A percentile compares a stretch with the other conserved stretches of the same genome.
These are phyloP conservation scores for Myriosclerotinia curreyana DNA, from an alignment of 2,329 filamentous ascomycete genomes.

Conservation along the genomic window DNA sequence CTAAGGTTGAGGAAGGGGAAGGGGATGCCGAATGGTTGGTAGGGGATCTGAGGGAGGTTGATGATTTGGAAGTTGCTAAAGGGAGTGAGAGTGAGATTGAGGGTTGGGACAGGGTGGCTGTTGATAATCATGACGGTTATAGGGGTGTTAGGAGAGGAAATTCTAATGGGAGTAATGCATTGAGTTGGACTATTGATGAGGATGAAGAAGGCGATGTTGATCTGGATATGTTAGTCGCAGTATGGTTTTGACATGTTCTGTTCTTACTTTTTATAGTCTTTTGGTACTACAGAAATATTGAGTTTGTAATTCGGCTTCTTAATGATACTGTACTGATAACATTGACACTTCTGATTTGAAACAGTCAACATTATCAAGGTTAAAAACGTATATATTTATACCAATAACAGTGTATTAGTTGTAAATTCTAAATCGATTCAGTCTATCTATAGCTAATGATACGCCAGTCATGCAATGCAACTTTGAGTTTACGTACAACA, in stretches of 20 bases:
- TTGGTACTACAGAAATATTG: not conserved
- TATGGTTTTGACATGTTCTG: slow-evolving; percentile 17
- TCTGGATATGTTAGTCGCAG: slow-evolving; percentile 21
- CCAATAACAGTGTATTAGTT: no score
- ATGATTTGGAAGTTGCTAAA: not conserved
- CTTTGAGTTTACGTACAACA: no score
- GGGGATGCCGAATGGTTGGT: not conserved
- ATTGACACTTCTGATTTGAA: no score
- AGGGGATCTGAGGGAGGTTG: not conserved
- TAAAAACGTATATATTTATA: no score
- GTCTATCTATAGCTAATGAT: no score
- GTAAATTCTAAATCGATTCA: no score
- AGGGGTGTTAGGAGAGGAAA: no score
- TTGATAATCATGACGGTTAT: not conserved
- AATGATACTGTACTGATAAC: no score
- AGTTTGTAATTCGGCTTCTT: not conserved
- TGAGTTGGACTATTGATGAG: not conserved
- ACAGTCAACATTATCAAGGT: no score
- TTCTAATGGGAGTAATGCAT: not conserved
- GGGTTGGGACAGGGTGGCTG: slow-evolving; percentile 3
- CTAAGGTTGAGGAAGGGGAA: not conserved
- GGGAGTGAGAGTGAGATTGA: slow-evolving; percentile 6
- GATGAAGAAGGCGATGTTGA: slow-evolving; percentile 3
- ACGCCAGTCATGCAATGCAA: no score
- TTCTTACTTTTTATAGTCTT: slow-evolving; percentile 4